Base-by-base conservation (phyloP, 352 stramenopile genomes). In the Globisporangium echinulatum region DNA sequence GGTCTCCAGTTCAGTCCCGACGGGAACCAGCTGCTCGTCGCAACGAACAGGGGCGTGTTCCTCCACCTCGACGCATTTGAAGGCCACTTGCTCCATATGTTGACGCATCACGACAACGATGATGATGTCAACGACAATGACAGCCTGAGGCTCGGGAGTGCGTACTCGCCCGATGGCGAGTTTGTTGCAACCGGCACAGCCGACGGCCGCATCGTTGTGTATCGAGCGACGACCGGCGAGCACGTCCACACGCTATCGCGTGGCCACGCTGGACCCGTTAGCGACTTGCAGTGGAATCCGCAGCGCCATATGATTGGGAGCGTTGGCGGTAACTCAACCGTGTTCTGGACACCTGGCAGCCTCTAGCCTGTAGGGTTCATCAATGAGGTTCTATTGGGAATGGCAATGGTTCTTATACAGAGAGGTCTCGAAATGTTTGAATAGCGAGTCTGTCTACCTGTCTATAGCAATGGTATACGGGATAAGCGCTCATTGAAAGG, bases 1-100 rank as follows among this genome's bases (percentile, higher is more conserved):
- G 75, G 90, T 33, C 69, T 95, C 44, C 86, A 90, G 59, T 95
- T 95, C 49, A 95, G 85, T 68, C 82, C 85, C 2, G 85, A 95
- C 58, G 83, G 85, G 49, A 92, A 93, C 56, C 79, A 90, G 54
- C 66, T 95, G 36, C 78, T 95, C 13, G 77, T 95, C n/a, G 72
- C 79, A 7, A 93, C 85, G 19, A 92, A 92, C 60, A 79, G 81
- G 7, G 82, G 82, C 2, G 75, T 92, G 38, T 89, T 93, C 53
- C 59, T 95, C 43, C 85, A 92, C 40, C 68, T 95, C 4, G 85
- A 95, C 62, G 83, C 85, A 7, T 95, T 95, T 57, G 84, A 95
- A 67, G 85, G 85, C 36, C 80, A 87, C 15, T 57, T 93, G 44
- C 59, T 92, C 52, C 83, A 92, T 67, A 66, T 89, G 50, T 84